These are phyloP conservation scores for Colletotrichum eremochloae DNA, from an alignment of 2,329 filamentous ascomycete species.

Conservation along the genomic window DNA sequence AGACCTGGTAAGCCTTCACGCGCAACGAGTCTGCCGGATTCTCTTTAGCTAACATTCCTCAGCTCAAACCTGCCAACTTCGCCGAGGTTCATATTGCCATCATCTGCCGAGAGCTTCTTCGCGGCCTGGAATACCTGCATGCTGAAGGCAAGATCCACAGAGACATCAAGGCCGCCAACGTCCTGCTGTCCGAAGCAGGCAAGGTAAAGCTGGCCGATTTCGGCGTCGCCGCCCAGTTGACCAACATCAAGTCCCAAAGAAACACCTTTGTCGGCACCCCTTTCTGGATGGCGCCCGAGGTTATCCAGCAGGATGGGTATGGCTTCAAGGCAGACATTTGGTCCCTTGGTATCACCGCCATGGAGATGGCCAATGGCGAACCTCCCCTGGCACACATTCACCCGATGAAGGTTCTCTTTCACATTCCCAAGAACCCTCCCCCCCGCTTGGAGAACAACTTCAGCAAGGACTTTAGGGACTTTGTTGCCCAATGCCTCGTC, in stretches of 20 bases:
- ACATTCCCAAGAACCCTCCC: constrained; percentile 89
- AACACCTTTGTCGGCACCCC: constrained; percentile 98
- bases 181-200: constrained; percentile 89
- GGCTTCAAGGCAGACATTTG: constrained; percentile 95
- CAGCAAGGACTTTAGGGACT: constrained; percentile 93
- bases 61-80: constrained; percentile 93
- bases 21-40: constrained; percentile 41
- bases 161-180: constrained; percentile 96
- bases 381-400: constrained; percentile 89
- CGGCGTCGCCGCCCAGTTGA: constrained; percentile 94
- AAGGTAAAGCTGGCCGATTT: constrained; percentile 98
- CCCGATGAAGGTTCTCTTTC: constrained; percentile 93
- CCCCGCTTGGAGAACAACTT: constrained; percentile 88
- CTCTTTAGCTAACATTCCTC: constrained; percentile 49
- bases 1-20: constrained; percentile 78
- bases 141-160: constrained; percentile 95
- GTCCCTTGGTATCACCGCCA: constrained; percentile 92
- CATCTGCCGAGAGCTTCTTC: constrained; percentile 90
- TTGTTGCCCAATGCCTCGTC: constrained; percentile 88
- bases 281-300: constrained; percentile 97
- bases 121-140: constrained; percentile 93
- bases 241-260: constrained; percentile 96
- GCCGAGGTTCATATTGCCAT: constrained; percentile 93
- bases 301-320: constrained; percentile 86
- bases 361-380: constrained; percentile 89